A percentile compares a stretch with the other conserved stretches of the same genome.
phyloP scores from a whole-genome alignment of 495 filamentous ascomycete species.

The Penicillium paradoxum region DNA sequence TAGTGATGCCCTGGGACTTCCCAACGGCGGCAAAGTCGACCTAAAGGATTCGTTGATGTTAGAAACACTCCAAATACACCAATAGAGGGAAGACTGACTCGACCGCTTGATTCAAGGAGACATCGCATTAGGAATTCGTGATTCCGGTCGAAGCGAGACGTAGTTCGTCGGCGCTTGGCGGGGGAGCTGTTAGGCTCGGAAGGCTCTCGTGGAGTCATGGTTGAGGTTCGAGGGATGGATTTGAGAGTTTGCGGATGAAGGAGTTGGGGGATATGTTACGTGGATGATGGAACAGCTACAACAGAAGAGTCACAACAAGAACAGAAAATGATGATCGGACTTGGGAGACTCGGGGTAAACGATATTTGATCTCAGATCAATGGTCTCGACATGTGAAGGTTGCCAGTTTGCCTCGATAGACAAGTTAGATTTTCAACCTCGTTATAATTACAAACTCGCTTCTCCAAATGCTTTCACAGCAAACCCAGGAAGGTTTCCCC shows the following conservation, averaged over 20 bases:
- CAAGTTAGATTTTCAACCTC: too few species aligned
- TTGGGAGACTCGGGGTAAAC: too few species aligned
- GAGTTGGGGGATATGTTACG: not conserved
- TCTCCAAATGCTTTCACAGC: too few species aligned
- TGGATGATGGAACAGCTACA: not conserved
- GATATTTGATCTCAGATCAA: too few species aligned
- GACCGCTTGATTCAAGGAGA: not conserved
- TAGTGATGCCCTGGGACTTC: not conserved
- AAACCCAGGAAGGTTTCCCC: too few species aligned
- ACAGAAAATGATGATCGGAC: not conserved
- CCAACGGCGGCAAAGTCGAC: not conserved
- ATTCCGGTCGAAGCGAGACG: not conserved
- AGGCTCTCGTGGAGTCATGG: not conserved
- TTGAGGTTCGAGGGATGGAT: not conserved
- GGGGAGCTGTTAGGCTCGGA: not conserved
- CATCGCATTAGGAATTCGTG: not conserved
- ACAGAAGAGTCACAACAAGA: too few species aligned
- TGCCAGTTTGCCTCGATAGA: too few species aligned
- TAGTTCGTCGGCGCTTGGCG: not conserved
- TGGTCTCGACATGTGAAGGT: too few species aligned
- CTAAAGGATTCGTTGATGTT: not conserved
- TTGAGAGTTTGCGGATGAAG: not conserved
- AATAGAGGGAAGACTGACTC: not conserved
- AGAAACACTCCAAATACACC: not conserved
- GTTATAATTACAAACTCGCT: too few species aligned